Conservation (phyloP, 2,329 filamentous ascomycete genomes). For the Triangularia verruculosa region DNA sequence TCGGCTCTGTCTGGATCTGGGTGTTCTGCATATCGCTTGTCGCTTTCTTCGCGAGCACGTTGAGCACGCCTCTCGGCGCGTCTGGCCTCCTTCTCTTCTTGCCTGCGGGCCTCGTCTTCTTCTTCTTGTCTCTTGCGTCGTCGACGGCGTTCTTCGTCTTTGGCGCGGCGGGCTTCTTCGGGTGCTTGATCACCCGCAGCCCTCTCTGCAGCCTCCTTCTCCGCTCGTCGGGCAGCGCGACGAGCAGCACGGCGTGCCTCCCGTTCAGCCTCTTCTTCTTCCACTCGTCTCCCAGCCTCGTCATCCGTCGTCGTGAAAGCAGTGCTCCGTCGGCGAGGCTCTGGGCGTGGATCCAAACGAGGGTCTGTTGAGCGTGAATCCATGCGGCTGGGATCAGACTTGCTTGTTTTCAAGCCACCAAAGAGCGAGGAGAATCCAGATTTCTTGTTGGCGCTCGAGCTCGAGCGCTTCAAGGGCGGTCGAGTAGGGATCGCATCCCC, state of each 20-base stretch:
- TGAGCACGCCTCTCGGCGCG: conserved; percentile 52
- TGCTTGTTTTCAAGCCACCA: conserved; percentile 45
- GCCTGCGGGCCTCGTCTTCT: conserved; percentile 51
- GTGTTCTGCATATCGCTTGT: conserved; percentile 47
- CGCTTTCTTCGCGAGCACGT: conserved; percentile 47
- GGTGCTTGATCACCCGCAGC: conserved; percentile 47
- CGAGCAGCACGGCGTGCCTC: conserved; percentile 49
- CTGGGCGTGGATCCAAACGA: conserved; percentile 39
- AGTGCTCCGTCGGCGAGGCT: conserved; percentile 50
- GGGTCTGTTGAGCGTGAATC: conserved; percentile 28
- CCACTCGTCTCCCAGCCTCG: conserved; percentile 40
- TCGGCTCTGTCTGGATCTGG: conserved; percentile 46
- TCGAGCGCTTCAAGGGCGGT: conserved; percentile 56
- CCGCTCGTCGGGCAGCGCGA: conserved; percentile 51
- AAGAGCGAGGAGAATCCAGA: conserved; percentile 60
- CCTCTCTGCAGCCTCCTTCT: conserved; percentile 49
- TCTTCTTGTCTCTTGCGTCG: conserved; percentile 55
- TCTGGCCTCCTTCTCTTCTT: conserved; percentile 58
- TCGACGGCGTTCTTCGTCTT: conserved; percentile 56
- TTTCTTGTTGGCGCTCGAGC: conserved; percentile 60
- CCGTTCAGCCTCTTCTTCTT: conserved; percentile 48
- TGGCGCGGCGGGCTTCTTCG: conserved; percentile 55
- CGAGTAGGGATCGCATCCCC: conserved; percentile 44
- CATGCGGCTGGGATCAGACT: conserved; percentile 34
- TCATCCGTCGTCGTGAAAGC: conserved; percentile 48